Conservation (phyloP, 208 protist species). For the Crithidia fasciculata region DNA sequence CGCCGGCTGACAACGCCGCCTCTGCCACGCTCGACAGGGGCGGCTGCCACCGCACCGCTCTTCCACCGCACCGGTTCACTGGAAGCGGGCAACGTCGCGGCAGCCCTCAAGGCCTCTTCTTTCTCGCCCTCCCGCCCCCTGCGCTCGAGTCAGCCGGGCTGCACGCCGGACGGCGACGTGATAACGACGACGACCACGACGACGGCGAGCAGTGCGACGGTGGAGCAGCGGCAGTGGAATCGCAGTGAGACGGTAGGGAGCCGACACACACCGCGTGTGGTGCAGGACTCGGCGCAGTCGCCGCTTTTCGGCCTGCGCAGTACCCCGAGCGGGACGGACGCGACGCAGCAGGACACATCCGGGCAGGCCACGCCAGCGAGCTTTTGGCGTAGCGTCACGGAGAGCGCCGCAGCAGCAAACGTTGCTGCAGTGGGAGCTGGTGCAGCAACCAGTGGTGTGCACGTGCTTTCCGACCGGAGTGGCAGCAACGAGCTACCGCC, state of each 20-base stretch:
- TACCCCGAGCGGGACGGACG: background rate
- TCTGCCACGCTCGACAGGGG: background rate
- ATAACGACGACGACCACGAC: conserved; percentile 14
- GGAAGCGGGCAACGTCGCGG: background rate
- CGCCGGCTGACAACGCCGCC: background rate
- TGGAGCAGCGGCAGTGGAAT: conserved; percentile 3
- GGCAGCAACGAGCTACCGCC: conserved; percentile 8
- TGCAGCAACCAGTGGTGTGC: background rate
- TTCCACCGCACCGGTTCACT: background rate
- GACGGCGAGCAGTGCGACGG: conserved; percentile 3
- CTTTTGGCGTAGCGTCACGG: conserved; percentile 12
- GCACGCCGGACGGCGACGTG: conserved; percentile 7
- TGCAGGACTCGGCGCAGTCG: conserved; percentile 4
- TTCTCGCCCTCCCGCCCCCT: conserved; percentile 10
- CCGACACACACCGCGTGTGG: background rate
- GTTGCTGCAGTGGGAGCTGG: no score
- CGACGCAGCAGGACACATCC: background rate
- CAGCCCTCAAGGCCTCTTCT: background rate
- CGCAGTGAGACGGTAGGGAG: conserved; percentile 10
- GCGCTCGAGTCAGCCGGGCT: conserved; percentile 14
- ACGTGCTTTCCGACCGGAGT: background rate
- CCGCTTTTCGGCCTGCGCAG: background rate
- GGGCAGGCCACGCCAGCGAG: conserved; percentile 2
- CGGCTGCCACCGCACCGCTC: background rate
- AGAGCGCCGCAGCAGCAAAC: background rate